Percentiles rank a stretch among this genome's conserved stretches.
Conservation (phyloP, 345 rosid species). For the Clarkia xantiana region DNA sequence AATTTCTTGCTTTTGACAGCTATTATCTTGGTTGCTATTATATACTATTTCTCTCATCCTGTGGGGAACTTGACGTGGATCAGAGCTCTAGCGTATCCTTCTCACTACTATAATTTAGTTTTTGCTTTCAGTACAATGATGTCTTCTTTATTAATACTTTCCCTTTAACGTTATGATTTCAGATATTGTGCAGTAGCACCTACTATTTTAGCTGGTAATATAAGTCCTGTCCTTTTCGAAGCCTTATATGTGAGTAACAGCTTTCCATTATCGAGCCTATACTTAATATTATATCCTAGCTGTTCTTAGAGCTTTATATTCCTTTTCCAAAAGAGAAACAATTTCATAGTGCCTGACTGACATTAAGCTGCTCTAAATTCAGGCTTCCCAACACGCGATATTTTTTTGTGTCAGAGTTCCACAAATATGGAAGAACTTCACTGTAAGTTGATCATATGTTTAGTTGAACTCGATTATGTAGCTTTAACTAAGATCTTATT, state of each 20-base stretch:
- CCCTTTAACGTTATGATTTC: conserved; percentile 8
- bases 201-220: conserved; percentile 66
- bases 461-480: background rate
- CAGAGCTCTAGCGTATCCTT: conserved; percentile 62
- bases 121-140: background rate
- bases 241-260: conserved; percentile 66
- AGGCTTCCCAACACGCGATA: conserved; percentile 93
- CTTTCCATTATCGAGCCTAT: background rate
- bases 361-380: conserved; percentile 14
- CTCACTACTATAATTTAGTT: conserved; percentile 1
- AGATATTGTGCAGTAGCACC: conserved; percentile 94
- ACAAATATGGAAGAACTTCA: conserved; percentile 81
- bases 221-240: conserved; percentile 72
- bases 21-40: conserved; percentile 52
- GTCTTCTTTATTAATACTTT: background rate
- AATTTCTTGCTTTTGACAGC: conserved; percentile 19
- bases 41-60: conserved; percentile 61
- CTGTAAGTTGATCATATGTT: conserved; percentile 27
- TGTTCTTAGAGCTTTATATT: background rate
- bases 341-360: background rate
- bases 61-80: conserved; percentile 35
- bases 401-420: conserved; percentile 89
- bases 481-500: background rate
- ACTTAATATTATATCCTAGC: too few species aligned
- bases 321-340: background rate